Base-by-base conservation (phyloP, 176 grass and related monocot genomes). In the Avena atlantica region DNA sequence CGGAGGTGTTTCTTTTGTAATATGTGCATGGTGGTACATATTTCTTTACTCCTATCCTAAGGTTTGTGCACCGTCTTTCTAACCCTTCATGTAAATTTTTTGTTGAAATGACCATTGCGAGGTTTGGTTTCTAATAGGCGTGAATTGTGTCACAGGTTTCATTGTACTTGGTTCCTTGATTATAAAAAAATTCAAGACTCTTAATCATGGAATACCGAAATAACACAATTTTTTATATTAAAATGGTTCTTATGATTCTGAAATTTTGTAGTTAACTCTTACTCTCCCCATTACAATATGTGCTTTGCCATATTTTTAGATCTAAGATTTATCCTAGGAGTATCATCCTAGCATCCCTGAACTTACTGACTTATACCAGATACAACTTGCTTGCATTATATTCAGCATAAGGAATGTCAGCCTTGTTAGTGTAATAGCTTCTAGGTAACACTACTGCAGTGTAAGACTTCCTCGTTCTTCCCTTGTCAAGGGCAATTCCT, bases 11-110 rank as follows among this genome's bases (percentile, higher is more conserved):
- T 90, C 89, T 75, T 82, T 87, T 61, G 63, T 90, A 76, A 96
- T 96, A 96, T 91, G 90, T 83, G 88, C 92, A 90, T 98, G 96
- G 96, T 96, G 96, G 96, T 98, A 94, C 87, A 94, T 98, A 65
- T 96, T 98, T 76, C 86, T 98, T 7, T 93, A 96, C 78, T 88
- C 94, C 14, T 98, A 98, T 68, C 96, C 96, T 81, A 98, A 98
- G 96, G 96, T 96, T 82, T 87, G 83, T 10, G 27, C 13, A 61
- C 6, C 12, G 24, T 49, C 31, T 36, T 57, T 56, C 1, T 48
- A 79, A 50, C 17, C 75, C 9, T n/a, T 47, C 78, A 74, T 68
- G 78, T 3, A 17, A 51, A 29, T 78, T 63, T 1, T 62, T 42
- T n/a, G 3, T 45, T 81, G 23, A 79, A 20, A 70, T 19, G 34